Evolutionary conservation across 2,329 filamentous ascomycete genomes (phyloP), one percentile per base, ranked within the genome.

Genomic region (Claviceps sp.): DNA sequence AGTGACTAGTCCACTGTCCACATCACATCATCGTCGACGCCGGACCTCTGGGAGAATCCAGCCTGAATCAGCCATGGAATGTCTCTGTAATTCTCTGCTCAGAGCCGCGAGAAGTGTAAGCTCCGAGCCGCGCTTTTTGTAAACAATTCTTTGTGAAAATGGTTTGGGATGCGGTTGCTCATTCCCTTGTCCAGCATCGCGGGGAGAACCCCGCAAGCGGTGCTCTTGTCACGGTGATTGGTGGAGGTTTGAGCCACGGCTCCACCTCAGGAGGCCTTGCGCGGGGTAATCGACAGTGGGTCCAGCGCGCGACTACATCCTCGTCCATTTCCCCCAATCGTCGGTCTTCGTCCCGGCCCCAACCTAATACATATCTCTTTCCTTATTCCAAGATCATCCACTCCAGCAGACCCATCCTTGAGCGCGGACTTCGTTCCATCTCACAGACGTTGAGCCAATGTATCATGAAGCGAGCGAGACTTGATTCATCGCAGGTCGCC

Each of bases 391-490:
- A 40, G 45, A 36, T 41, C 30, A 6, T 46, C 40, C 30, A 42
- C 38, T 37, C 53, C n/a, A 38, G 38, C 36, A 24, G 48, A 45
- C 81, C 81, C 52, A 52, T 47, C 45, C 46, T 49, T 41, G 3
- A 34, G 45, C 48, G 54, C 53, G 50, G 52, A 54, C 47, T 48
- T 53, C 38, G 42, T 48, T 53, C 49, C 52, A 43, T 49, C 37
- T 36, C 30, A 24, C 14, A 44, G 16, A 36, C 26, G 34, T 47
- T 37, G 40, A 13, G 41, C 41, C 18, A 34, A 26, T 54, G 52
- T 49, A 54, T 46, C 50, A 60, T 59, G 58, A 60, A 60, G 52
- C 54, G 57, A 50, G 55, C 57, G 43, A 57, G 57, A 42, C 52
- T 56, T 41, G 56, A 55, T 26, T 42, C 54, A 46, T 53, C 53